Conservation (phyloP, 2,329 filamentous ascomycete species). For the Talaromyces sp. region DNA sequence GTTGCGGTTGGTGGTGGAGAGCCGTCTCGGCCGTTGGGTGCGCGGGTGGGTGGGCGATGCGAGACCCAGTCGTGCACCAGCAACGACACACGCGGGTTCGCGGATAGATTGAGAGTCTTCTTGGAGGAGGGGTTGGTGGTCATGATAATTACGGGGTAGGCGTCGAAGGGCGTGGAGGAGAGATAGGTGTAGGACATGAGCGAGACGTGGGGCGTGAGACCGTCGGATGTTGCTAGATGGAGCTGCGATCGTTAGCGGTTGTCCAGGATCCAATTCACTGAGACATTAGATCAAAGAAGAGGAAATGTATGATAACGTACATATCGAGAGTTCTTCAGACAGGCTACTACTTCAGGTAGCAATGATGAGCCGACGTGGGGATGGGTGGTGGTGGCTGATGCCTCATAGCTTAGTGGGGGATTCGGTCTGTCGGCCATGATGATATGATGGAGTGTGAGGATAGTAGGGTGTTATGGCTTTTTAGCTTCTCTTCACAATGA, state of each 20-base stretch:
- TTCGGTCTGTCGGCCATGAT: slow-evolving; percentile 51
- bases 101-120: slow-evolving; percentile 71
- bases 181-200: slow-evolving; percentile 99
- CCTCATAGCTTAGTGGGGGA: slow-evolving; percentile 70
- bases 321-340: slow-evolving; percentile 91
- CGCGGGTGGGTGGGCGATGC: slow-evolving; percentile 76
- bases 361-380: slow-evolving; percentile 67
- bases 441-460: slow-evolving; percentile 5
- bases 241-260: slow-evolving; percentile 56
- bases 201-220: slow-evolving; percentile 83
- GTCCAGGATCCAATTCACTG: neutral
- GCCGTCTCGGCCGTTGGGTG: slow-evolving; percentile 51
- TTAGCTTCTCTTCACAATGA: too few relatives aligned
- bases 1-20: slow-evolving; percentile 61
- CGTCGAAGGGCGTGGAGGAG: slow-evolving; percentile 66
- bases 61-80: slow-evolving; percentile 99
- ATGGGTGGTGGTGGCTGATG: slow-evolving; percentile 69
- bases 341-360: slow-evolving; percentile 81
- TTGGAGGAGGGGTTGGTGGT: slow-evolving; percentile 74
- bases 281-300: too few relatives aligned
- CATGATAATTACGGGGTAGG: slow-evolving; percentile 85
- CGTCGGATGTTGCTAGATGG: slow-evolving; percentile 85
- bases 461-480: neutral
- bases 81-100: slow-evolving; percentile 83
- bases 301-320: slow-evolving; percentile 46